Base-by-base conservation (phyloP, 495 filamentous ascomycete species). In the Aspergillus ellipticus region DNA sequence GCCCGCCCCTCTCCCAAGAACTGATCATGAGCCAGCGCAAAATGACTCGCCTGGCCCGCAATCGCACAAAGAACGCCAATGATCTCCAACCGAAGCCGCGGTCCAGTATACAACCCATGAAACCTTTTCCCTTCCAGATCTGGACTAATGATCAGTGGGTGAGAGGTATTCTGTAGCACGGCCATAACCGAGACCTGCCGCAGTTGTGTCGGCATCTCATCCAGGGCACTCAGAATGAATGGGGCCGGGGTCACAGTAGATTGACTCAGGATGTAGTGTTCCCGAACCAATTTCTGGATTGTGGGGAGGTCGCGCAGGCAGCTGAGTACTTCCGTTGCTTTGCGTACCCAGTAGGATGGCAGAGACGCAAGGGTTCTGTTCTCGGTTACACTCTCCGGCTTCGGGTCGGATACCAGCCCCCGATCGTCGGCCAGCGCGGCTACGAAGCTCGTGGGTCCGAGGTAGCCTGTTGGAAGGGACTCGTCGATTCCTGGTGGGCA, bases 401-500 rank as follows among this genome's bases (percentile, higher is more conserved):
- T 6, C 6, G 37, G 22, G 3, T 24, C 52, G 4, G 65, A 55
- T 5, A 55, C 49, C 24, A 62, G 29, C 15, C 63, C 62, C 15
- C 58, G 50, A 54, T 61, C 63, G 1, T 61, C 61, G 4, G 51
- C 51, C 29, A 72, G 54, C 0, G 59, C 53, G 10, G 64, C 60
- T 5, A 71, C 64, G 51, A 66, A 67, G 37, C 69, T 72, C 4
- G 62, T 72, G 5, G 69, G 67, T 19, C 69, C 69, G 31, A 71
- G 54, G 43, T 72, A 69, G 2, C 69, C 67, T 16, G 67, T 48
- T 7, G 63, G 52, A 3, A 68, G 51, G 2, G 67, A 41, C 15
- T 55, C 33, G 29, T 51, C 39, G n/a, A 22, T 35, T 39, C 19
- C 17, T 42, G 51, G 51, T 20, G 24, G 33, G 21, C 43, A 41